A percentile compares a stretch with the other conserved stretches of the same genome.
Conservation (phyloP, 352 stramenopile species). For the Phytophthora fragariaefolia region DNA sequence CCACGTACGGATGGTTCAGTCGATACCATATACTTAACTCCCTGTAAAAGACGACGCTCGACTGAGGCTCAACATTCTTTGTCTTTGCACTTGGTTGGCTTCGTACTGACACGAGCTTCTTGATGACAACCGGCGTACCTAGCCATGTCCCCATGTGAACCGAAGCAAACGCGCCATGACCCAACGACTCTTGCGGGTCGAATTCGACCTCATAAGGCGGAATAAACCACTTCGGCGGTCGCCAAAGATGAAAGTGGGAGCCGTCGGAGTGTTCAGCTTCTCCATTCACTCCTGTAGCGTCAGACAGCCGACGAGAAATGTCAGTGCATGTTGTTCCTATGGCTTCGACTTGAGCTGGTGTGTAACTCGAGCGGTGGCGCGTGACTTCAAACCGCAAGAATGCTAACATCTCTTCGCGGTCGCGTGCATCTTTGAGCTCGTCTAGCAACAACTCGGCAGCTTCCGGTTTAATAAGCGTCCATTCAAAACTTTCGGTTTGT, state of each 20-base stretch:
- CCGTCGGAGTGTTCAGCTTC: not conserved
- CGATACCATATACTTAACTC: slow-evolving; percentile 43
- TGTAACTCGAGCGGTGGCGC: slow-evolving; percentile 34
- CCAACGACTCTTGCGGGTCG: slow-evolving; percentile 31
- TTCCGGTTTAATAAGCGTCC: slow-evolving; percentile 24
- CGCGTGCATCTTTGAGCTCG: slow-evolving; percentile 26
- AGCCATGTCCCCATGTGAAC: slow-evolving; percentile 43
- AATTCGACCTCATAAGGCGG: slow-evolving; percentile 45
- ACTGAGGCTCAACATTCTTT: not conserved
- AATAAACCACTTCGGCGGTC: slow-evolving; percentile 44
- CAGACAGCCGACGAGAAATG: slow-evolving; percentile 28
- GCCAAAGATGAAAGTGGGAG: slow-evolving; percentile 19
- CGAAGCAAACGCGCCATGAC: slow-evolving; percentile 38
- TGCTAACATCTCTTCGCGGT: slow-evolving; percentile 36
- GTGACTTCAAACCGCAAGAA: slow-evolving; percentile 41
- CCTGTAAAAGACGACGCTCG: slow-evolving; percentile 36
- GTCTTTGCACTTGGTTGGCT: slow-evolving; percentile 1
- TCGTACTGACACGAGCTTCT: slow-evolving; percentile 26
- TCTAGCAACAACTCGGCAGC: slow-evolving; percentile 21
- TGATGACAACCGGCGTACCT: slow-evolving; percentile 43
- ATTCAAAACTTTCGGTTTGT: slow-evolving; percentile 19
- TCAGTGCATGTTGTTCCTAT: slow-evolving; percentile 25
- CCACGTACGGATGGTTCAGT: slow-evolving; percentile 41
- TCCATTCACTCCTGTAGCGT: not conserved
- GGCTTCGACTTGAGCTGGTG: slow-evolving; percentile 26